A percentile compares a stretch with the other conserved stretches of the same genome.
phyloP scores from a whole-genome alignment of 1,284 basidiomycete genomes.

The Singerocomus inundabilis region DNA sequence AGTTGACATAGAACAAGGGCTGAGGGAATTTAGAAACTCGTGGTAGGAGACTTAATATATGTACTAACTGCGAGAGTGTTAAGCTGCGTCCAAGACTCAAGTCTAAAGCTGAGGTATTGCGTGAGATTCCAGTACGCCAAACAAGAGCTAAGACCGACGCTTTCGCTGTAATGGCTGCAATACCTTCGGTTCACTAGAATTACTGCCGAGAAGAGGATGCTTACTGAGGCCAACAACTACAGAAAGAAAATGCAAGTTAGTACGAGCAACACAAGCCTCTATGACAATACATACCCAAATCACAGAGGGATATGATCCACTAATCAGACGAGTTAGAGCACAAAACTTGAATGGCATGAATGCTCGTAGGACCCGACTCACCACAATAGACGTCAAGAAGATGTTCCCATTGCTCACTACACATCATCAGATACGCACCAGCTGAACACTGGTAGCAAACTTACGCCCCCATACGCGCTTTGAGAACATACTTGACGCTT shows the following conservation, averaged over 20 bases:
- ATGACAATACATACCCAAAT: constrained; percentile 38
- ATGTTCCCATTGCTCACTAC: constrained; percentile 44
- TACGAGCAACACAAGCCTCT: background rate
- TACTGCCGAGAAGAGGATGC: constrained; percentile 9
- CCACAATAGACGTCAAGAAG: constrained; percentile 36
- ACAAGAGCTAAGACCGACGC: constrained; percentile 33
- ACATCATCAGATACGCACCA: background rate
- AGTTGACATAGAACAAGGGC: constrained; percentile 43
- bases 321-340: constrained; percentile 18
- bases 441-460: constrained; percentile 14
- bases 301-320: constrained; percentile 41
- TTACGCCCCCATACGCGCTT: constrained; percentile 42
- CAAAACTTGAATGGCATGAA: background rate
- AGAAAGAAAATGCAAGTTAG: constrained; percentile 1
- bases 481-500: constrained; percentile 37
- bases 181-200: background rate
- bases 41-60: background rate
- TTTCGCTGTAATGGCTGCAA: constrained; percentile 44
- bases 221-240: constrained; percentile 42
- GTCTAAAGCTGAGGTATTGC: constrained; percentile 32
- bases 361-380: constrained; percentile 32
- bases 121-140: constrained; percentile 1
- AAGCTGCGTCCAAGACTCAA: constrained; percentile 36
- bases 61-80: constrained; percentile 37
- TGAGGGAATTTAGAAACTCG: constrained; percentile 18